Base-by-base conservation (phyloP, 1,284 basidiomycete species). In the Boletus smithii region DNA sequence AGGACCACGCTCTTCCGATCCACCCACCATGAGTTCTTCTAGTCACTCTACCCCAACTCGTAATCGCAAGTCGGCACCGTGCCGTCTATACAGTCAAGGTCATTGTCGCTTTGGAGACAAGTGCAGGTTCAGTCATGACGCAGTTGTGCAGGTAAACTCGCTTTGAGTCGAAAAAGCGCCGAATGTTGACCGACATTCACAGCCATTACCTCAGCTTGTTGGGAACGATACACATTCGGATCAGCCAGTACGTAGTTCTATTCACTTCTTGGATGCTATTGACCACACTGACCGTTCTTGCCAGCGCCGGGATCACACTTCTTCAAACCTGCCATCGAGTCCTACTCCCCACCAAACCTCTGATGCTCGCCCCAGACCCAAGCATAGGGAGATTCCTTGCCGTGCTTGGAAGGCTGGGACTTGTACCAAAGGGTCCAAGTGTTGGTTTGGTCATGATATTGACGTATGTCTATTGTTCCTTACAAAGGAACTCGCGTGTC, bases 361-460 rank as follows among this genome's bases (percentile, higher is more conserved):
- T 53, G 51, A 45, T 52, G 42, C 44, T 36, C 49, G 49, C 13
- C 55, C 49, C 49, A 59, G 43, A 49, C 22, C 50, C 46, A 68
- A 62, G 48, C 58, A 38, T 36, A 40, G 49, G 27, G 51, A 53
- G 5, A 40, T 11, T 2, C 53, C 54, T 44, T 67, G 65, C 56
- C 56, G 49, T 38, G 42, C 60, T 51, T 67, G 63, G 61, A 67
- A 55, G 23, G 53, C 60, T 55, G 65, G 65, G 40, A 50, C 43
- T n/a, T 63, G 65, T 50, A 49, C 44, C 56, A 68, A 29, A 48
- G 63, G 62, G 17, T 32, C 56, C 22, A 58, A 51, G n/a, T 67
- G 60, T 23, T 23, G 48, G 40, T 67, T 62, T 27, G 4, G 2
- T 6, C 60, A 67, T 18, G 43, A 63, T 22, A n/a, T 61, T 2